Conservation (phyloP, 495 filamentous ascomycete species). For the Xylaria flabelliformis region DNA sequence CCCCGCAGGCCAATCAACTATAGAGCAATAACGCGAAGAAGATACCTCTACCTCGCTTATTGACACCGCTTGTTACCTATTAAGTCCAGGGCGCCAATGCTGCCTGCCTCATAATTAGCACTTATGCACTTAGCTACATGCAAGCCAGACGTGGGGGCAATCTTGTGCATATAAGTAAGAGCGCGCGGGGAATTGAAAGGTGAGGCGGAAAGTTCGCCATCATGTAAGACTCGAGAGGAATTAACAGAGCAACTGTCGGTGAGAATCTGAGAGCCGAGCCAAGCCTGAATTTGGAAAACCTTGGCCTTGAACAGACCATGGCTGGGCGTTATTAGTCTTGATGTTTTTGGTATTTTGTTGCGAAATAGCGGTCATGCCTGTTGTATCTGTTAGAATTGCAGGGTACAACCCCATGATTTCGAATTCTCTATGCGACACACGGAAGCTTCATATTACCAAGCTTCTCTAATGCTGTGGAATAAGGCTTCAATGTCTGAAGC, state of each 20-base stretch:
- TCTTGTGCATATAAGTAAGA: neutral
- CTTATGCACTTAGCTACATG: conserved; percentile 7
- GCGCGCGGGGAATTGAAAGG: neutral
- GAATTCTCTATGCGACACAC: neutral
- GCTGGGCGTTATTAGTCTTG: neutral
- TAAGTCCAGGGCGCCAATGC: conserved; percentile 1
- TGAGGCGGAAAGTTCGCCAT: neutral
- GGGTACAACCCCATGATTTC: neutral
- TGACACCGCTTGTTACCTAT: conserved; percentile 6
- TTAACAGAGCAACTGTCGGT: conserved; percentile 11
- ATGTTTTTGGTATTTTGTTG: conserved; percentile 10
- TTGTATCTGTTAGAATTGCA: neutral
- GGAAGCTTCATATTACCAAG: neutral
- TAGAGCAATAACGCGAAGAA: neutral
- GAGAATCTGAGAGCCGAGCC: neutral
- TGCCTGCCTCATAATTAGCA: neutral
- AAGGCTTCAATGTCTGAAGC: neutral
- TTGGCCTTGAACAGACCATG: conserved; percentile 4
- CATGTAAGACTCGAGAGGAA: neutral
- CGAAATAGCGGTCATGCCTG: conserved; percentile 9
- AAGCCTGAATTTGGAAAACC: neutral
- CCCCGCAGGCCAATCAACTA: conserved; percentile 5
- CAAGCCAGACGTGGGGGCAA: neutral
- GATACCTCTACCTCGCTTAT: neutral
- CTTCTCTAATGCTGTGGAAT: neutral